Evolutionary conservation across 2,329 filamentous ascomycete species (phyloP).

Genomic region (Epichloe coenophiala): DNA sequence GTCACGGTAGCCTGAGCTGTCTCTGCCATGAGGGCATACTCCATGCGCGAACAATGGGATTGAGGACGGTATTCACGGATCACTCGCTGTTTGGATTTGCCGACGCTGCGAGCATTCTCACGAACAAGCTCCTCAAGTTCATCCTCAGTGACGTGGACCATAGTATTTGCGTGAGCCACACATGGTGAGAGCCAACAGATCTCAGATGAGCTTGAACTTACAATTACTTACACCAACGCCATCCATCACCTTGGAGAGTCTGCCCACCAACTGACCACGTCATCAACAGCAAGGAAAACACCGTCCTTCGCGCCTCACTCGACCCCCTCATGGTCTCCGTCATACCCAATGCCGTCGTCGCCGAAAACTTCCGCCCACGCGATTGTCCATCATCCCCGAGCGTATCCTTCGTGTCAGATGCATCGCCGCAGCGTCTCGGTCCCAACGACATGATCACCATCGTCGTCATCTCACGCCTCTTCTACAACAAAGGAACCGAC

Average conservation of each 20-base stretch:
- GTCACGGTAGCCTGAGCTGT: conserved; percentile 87
- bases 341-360: conserved; percentile 93
- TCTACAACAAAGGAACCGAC: conserved; percentile 98
- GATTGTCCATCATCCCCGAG: conserved; percentile 23
- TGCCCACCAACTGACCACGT: neutral
- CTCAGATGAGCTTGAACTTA: neutral
- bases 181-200: conserved; percentile 48
- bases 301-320: conserved; percentile 81
- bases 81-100: conserved; percentile 96
- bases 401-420: conserved; percentile 26
- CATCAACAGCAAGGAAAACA: conserved; percentile 77
- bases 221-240: no score
- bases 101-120: conserved; percentile 87
- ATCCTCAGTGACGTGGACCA: conserved; percentile 93
- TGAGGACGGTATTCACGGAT: conserved; percentile 93
- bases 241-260: neutral
- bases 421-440: conserved; percentile 54
- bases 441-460: conserved; percentile 86
- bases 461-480: conserved; percentile 90
- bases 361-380: conserved; percentile 79
- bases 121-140: conserved; percentile 95
- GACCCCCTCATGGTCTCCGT: conserved; percentile 96
- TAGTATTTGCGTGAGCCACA: conserved; percentile 96
- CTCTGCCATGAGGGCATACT: conserved; percentile 90
- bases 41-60: conserved; percentile 88